These are phyloP conservation scores for Claviceps sorghi DNA, from an alignment of 2,329 filamentous ascomycete genomes.

Conservation along the genomic window DNA sequence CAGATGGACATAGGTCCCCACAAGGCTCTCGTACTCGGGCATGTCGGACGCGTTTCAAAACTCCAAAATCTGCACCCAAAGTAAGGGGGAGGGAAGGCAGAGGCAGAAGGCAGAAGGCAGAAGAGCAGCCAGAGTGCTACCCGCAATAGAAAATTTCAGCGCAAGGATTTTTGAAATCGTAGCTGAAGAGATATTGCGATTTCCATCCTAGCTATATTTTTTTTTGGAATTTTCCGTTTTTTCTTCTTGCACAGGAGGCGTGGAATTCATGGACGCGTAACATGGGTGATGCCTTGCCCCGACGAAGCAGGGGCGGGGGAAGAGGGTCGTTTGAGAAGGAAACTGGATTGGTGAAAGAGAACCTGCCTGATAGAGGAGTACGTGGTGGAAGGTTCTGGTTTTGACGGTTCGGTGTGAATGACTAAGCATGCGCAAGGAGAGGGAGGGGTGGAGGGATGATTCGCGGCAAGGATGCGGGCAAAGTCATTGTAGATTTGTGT, in stretches of 20 bases:
- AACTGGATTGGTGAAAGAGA: neutral
- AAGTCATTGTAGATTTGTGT: too few relatives aligned
- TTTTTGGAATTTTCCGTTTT: neutral
- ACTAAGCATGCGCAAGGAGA: constrained; percentile 27
- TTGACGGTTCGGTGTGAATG: constrained; percentile 42
- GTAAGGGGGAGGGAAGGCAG: too few relatives aligned
- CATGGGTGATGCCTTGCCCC: constrained; percentile 1
- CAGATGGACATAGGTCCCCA: constrained; percentile 36
- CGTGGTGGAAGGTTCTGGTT: constrained; percentile 38
- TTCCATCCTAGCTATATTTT: neutral
- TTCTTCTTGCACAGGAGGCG: neutral
- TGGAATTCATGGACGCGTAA: neutral
- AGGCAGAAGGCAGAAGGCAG: too few relatives aligned
- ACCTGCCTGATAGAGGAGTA: neutral
- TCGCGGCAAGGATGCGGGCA: neutral
- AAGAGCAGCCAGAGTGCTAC: neutral
- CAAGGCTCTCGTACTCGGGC: constrained; percentile 23
- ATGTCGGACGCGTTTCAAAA: constrained; percentile 4
- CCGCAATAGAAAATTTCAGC: neutral
- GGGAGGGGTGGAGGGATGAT: neutral
- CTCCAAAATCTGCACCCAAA: neutral
- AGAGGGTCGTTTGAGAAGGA: neutral
- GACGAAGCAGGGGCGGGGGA: neutral
- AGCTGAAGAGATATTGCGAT: neutral
- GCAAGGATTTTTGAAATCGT: neutral